A percentile compares a stretch with the other conserved stretches of the same genome.
Conservation (phyloP, 139 green algal genomes). For the Pseudopediastrum boryanum region DNA sequence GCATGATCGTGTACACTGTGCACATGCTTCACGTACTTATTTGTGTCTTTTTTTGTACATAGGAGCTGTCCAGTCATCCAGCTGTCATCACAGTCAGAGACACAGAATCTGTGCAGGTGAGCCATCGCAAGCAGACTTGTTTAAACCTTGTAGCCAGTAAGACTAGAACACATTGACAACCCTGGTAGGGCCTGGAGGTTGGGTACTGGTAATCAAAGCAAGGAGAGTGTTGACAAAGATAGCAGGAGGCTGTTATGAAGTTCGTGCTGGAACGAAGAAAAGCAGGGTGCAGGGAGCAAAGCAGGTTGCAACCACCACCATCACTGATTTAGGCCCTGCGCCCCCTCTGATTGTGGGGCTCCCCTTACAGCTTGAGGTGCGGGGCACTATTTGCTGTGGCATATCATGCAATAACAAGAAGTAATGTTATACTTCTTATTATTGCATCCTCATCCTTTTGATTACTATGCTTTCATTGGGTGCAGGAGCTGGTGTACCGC, state of each 20-base stretch:
- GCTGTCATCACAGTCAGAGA: conserved; percentile 69
- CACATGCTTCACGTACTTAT: neutral
- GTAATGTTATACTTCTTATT: neutral
- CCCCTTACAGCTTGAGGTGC: neutral
- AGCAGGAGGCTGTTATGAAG: too few species aligned
- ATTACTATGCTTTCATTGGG: neutral
- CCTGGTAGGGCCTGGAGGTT: too few species aligned
- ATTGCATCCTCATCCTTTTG: neutral
- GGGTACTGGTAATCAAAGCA: too few species aligned
- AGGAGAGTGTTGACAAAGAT: too few species aligned
- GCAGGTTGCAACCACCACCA: neutral
- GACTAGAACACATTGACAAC: too few species aligned
- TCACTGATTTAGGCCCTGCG: neutral
- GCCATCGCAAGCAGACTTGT: neutral
- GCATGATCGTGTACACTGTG: too few species aligned
- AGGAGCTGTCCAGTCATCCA: neutral
- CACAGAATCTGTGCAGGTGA: conserved; percentile 66
- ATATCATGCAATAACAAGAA: too few species aligned
- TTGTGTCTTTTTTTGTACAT: neutral
- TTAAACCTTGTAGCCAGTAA: too few species aligned
- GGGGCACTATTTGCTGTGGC: neutral
- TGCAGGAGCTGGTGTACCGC: conserved; percentile 31
- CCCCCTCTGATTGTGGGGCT: neutral
- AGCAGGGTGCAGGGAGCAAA: too few species aligned
- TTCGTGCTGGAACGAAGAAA: too few species aligned